These are phyloP conservation scores for Suhomyces vadensis DNA, from an alignment of 805 yeast genomes.

Conservation along the genomic window DNA sequence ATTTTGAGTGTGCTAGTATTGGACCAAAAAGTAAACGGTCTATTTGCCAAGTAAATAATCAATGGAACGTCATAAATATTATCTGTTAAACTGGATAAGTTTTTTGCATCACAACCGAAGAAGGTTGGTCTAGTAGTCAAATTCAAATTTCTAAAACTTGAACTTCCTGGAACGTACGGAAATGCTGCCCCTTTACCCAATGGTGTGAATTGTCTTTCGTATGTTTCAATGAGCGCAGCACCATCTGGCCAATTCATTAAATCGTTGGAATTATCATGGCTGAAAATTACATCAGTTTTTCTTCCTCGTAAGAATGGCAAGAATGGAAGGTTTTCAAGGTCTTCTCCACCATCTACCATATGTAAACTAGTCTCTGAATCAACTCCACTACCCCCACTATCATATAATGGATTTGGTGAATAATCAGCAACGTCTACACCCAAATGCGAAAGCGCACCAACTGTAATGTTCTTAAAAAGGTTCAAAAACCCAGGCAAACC, in stretches of 20 bases:
- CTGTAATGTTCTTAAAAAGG: background rate
- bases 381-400: constrained; percentile 18
- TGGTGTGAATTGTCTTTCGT: constrained; percentile 29
- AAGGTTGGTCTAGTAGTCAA: constrained; percentile 71
- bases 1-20: constrained; percentile 72
- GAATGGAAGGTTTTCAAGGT: constrained; percentile 38
- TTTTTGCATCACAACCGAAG: constrained; percentile 75
- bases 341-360: constrained; percentile 46
- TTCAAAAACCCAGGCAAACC: constrained; percentile 1
- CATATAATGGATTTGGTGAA: constrained; percentile 64
- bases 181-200: constrained; percentile 62
- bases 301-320: constrained; percentile 40
- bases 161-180: constrained; percentile 76
- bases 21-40: constrained; percentile 62
- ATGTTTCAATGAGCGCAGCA: constrained; percentile 32
- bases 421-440: constrained; percentile 65
- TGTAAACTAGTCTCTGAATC: constrained; percentile 25
- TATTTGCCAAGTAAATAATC: constrained; percentile 74
- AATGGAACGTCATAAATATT: constrained; percentile 55
- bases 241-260: constrained; percentile 42
- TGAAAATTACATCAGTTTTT: constrained; percentile 37
- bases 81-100: constrained; percentile 49
- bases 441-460: constrained; percentile 5
- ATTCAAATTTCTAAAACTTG: constrained; percentile 58
- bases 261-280: constrained; percentile 38